Evolutionary conservation across 2,329 filamentous ascomycete species (phyloP).

Genomic region (Fusarium sp.): DNA sequence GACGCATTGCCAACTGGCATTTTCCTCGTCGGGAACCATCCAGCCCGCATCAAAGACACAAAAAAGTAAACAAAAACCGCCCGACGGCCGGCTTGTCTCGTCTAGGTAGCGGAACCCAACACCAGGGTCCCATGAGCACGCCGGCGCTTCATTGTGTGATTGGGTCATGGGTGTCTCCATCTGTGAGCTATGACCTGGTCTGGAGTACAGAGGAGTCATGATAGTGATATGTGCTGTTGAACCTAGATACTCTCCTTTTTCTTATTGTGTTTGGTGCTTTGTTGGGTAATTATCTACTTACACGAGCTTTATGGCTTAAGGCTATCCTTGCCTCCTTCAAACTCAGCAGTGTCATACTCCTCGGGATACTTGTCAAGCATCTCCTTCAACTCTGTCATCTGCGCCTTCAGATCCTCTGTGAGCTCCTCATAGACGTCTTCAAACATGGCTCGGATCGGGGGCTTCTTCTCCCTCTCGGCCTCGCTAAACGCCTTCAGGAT

Average conservation of each 20-base stretch:
- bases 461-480: constrained; percentile 85
- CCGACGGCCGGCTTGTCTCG: neutral
- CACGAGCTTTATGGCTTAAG: constrained; percentile 55
- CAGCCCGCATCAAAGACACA: neutral
- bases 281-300: neutral
- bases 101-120: neutral
- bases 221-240: neutral
- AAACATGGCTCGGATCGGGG: constrained; percentile 79
- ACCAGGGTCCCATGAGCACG: neutral
- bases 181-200: constrained; percentile 12
- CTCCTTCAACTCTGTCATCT: constrained; percentile 78
- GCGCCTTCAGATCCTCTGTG: constrained; percentile 80
- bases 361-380: constrained; percentile 87
- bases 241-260: neutral
- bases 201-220: neutral
- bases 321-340: constrained; percentile 78
- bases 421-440: constrained; percentile 90
- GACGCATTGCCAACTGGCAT: constrained; percentile 28
- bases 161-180: neutral
- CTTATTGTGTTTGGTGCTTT: neutral
- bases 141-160: constrained; percentile 1
- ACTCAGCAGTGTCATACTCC: constrained; percentile 87
- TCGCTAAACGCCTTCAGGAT: constrained; percentile 86
- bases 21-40: neutral
- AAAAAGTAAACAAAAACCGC: constrained; percentile 7